These are phyloP conservation scores for Saccharomycopsis sp. DNA, from an alignment of 805 yeast species.

Conservation along the genomic window DNA sequence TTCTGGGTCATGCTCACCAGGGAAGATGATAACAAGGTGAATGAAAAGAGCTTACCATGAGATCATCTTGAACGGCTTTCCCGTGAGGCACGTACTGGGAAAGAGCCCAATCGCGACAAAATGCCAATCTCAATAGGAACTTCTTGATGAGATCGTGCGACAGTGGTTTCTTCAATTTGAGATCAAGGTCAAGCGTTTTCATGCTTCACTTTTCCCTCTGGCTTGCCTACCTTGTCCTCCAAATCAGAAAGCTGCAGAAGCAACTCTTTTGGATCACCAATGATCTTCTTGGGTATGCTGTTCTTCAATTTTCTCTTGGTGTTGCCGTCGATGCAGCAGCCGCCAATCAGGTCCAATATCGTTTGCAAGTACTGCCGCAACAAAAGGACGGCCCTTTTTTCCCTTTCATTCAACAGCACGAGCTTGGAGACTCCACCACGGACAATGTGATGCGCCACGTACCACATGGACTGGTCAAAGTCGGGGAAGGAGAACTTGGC, in stretches of 20 bases:
- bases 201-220: too few relatives aligned
- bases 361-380: conserved; percentile 7
- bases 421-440: background rate
- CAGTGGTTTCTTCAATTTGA: too few relatives aligned
- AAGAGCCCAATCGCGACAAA: too few relatives aligned
- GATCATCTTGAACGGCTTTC: too few relatives aligned
- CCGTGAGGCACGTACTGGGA: too few relatives aligned
- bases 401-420: background rate
- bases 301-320: conserved; percentile 3
- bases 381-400: background rate
- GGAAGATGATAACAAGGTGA: too few relatives aligned
- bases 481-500: conserved; percentile 69
- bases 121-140: too few relatives aligned
- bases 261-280: conserved; percentile 1
- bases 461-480: conserved; percentile 64
- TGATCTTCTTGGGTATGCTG: conserved; percentile 12
- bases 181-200: too few relatives aligned
- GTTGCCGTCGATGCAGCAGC: conserved; percentile 12
- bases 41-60: too few relatives aligned
- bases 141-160: too few relatives aligned
- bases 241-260: background rate
- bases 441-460: conserved; percentile 22
- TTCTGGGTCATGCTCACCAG: too few relatives aligned
- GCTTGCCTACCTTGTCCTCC: too few relatives aligned
- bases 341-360: conserved; percentile 2